phyloP scores from a whole-genome alignment of 148 eudicot genomes.

The Cornus kousa region DNA sequence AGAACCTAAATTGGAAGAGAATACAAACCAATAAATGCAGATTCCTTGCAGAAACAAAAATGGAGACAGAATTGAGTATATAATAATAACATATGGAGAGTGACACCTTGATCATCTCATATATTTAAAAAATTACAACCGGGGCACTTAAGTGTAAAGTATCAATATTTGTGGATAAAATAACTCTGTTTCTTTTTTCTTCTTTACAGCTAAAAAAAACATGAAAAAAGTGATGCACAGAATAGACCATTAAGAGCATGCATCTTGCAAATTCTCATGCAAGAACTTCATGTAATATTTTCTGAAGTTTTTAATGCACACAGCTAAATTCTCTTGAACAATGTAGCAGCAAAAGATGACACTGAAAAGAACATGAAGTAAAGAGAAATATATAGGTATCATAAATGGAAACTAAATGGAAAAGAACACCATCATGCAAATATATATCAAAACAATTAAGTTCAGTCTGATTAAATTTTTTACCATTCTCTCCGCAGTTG shows the following conservation, averaged over 20 bases:
- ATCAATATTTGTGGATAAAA: not conserved
- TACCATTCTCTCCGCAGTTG: constrained; percentile 45
- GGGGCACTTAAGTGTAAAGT: not conserved
- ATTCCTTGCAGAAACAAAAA: not conserved
- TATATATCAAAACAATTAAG: not conserved
- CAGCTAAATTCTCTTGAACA: not conserved
- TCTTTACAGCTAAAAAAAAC: not conserved
- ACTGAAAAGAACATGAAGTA: not conserved
- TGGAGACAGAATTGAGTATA: no score
- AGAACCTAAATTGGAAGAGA: not conserved
- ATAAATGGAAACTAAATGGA: not conserved
- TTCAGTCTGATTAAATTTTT: constrained; percentile 5
- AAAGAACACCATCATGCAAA: not conserved
- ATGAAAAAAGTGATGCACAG: not conserved
- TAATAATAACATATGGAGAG: not conserved
- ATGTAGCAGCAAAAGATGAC: constrained; percentile 5
- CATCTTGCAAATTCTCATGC: not conserved
- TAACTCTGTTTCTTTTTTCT: not conserved
- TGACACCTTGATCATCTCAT: not conserved
- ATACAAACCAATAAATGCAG: not conserved
- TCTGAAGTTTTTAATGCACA: not conserved
- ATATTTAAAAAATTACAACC: not conserved
- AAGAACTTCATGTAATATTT: not conserved
- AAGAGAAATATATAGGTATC: not conserved
- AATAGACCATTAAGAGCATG: not conserved